These are phyloP conservation scores for Wickerhamomyces queroliae DNA, from an alignment of 805 yeast genomes.

Conservation along the genomic window DNA sequence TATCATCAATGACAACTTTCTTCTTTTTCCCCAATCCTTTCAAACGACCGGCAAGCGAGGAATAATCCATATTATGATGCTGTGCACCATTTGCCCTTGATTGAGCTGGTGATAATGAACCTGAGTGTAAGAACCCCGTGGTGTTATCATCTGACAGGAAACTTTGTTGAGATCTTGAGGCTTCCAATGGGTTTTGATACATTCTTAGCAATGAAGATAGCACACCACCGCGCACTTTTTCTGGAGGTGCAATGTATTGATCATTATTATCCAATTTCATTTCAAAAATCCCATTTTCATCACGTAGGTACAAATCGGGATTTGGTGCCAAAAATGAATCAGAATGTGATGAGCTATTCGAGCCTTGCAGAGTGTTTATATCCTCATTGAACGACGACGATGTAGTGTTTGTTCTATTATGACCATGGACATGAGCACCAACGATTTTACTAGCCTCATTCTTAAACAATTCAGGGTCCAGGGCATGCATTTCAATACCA, in stretches of 20 bases:
- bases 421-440: constrained; percentile 37
- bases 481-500: constrained; percentile 38
- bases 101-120: constrained; percentile 12
- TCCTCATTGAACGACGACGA: constrained; percentile 1
- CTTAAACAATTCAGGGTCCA: constrained; percentile 37
- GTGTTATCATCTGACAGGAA: too few species aligned
- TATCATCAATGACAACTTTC: constrained; percentile 18
- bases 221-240: constrained; percentile 81
- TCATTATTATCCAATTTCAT: constrained; percentile 27
- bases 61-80: not conserved
- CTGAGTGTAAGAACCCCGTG: constrained; percentile 12
- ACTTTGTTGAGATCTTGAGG: constrained; percentile 24
- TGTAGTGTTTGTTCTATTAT: too few species aligned
- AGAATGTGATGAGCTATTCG: too few species aligned
- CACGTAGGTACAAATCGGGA: constrained; percentile 36
- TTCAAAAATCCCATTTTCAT: constrained; percentile 20
- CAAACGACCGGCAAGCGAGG: constrained; percentile 8
- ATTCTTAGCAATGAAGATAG: constrained; percentile 70
- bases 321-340: constrained; percentile 30
- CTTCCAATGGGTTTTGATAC: constrained; percentile 43
- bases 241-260: constrained; percentile 51
- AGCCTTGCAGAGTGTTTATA: too few species aligned
- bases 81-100: too few species aligned
- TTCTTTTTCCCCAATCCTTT: constrained; percentile 15
- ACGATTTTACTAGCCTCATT: constrained; percentile 53